These are phyloP conservation scores for Pyrus bretschneideri DNA, from an alignment of 306 rosid species.

Conservation along the genomic window DNA sequence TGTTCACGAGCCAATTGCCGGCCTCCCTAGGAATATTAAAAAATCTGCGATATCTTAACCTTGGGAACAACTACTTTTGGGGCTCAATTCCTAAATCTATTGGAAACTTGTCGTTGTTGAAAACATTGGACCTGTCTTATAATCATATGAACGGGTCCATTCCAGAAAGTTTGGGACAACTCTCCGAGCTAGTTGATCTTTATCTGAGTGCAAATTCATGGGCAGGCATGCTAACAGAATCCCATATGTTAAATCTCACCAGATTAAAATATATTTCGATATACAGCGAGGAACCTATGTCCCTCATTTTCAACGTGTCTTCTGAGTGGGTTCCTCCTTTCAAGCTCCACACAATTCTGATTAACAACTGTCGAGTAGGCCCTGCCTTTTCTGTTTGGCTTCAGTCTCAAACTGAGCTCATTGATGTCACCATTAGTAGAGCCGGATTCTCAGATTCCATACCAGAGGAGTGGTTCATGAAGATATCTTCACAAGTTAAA, in stretches of 20 bases:
- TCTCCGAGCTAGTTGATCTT: neutral
- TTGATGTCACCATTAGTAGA: rapidly evolving
- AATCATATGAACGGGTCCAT: conserved; percentile 15
- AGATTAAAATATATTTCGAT: neutral
- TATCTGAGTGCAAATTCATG: neutral
- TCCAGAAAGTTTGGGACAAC: conserved; percentile 18
- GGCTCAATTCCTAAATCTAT: conserved; percentile 14
- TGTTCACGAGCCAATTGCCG: neutral
- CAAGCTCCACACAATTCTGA: neutral
- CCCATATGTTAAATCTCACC: conserved; percentile 10
- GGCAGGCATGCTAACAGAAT: conserved; percentile 1
- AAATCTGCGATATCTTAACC: neutral
- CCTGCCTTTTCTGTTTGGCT: neutral
- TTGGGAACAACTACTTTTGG: neutral
- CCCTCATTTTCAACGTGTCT: neutral
- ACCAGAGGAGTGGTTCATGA: neutral
- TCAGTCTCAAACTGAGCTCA: neutral
- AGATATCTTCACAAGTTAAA: neutral
- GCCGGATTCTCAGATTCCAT: neutral
- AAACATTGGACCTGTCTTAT: neutral
- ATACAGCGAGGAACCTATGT: neutral
- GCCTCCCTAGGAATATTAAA: conserved; percentile 3
- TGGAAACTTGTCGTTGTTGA: too few species aligned
- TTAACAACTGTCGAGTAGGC: neutral
- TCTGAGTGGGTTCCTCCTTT: conserved; percentile 12